Percentiles rank a stretch among this genome's conserved stretches.
These are phyloP conservation scores for Craspedostauros australis DNA, from an alignment of 108 stramenopile genomes.

Conservation along the genomic window DNA sequence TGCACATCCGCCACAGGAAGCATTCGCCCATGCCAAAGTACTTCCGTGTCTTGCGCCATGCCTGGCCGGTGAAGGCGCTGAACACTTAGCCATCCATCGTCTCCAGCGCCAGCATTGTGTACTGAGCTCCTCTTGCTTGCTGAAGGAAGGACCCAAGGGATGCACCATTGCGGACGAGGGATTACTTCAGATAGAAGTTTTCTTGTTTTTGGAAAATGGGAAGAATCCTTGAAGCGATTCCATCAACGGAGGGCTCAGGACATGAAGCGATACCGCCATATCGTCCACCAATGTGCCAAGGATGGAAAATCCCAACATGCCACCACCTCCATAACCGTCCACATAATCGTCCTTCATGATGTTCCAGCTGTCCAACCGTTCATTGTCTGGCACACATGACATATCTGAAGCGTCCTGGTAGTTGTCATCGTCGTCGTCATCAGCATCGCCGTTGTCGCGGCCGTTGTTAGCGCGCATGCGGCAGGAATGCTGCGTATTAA, in stretches of 20 bases:
- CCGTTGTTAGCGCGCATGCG: too few species aligned
- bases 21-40: conserved; percentile 61
- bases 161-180: conserved; percentile 52
- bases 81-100: conserved; percentile 73
- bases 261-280: conserved; percentile 26
- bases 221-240: conserved; percentile 28
- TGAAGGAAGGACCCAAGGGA: conserved; percentile 33
- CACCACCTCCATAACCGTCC: too few species aligned
- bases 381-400: too few species aligned
- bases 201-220: conserved; percentile 29
- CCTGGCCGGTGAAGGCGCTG: conserved; percentile 62
- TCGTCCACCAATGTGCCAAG: conserved; percentile 56
- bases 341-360: too few species aligned
- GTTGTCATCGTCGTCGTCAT: too few species aligned
- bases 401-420: too few species aligned
- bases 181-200: conserved; percentile 58
- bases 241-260: conserved; percentile 50
- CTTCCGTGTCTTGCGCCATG: conserved; percentile 46
- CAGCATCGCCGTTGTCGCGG: too few species aligned
- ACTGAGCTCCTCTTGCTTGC: conserved; percentile 34
- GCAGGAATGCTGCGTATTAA: too few species aligned
- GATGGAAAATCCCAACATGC: too few species aligned
- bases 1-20: conserved; percentile 62
- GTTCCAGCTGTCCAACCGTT: too few species aligned
- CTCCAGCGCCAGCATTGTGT: conserved; percentile 70